These are phyloP conservation scores for Volvox africanus DNA, from an alignment of 139 green algal genomes.

Conservation along the genomic window DNA sequence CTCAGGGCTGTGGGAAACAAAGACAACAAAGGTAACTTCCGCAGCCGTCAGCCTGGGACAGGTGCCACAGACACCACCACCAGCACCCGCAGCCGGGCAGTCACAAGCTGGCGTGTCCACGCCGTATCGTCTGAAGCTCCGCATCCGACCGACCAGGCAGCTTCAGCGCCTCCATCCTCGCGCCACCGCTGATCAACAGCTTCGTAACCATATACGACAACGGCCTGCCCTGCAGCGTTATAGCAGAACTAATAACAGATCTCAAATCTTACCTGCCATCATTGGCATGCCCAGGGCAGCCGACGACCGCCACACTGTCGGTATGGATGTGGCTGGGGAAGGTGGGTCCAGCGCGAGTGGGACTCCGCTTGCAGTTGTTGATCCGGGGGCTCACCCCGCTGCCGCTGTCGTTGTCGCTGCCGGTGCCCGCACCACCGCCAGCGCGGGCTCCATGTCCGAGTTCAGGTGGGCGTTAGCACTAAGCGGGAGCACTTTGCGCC, in stretches of 20 bases:
- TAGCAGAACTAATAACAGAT: neutral
- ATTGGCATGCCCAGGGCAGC: no score
- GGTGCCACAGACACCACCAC: neutral
- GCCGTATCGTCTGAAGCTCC: constrained; percentile 23
- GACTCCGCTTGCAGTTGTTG: no score
- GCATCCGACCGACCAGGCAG: neutral
- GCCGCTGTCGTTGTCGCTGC: no score
- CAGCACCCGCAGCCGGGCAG: neutral
- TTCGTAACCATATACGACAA: neutral
- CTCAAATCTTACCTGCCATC: neutral
- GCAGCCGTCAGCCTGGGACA: neutral
- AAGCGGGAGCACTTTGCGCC: neutral
- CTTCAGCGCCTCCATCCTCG: constrained; percentile 33
- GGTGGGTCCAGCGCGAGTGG: no score
- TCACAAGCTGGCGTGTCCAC: constrained; percentile 1
- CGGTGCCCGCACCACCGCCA: no score
- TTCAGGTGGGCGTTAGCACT: neutral
- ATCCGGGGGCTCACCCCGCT: no score
- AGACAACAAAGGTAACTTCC: constrained; percentile 37
- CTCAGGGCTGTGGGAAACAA: neutral
- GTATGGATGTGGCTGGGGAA: no score
- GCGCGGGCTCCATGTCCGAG: neutral
- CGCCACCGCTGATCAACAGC: neutral
- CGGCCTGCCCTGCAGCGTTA: neutral
- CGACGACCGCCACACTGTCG: no score